Percentiles rank a stretch among this genome's conserved stretches.
Conservation (phyloP, 2,329 filamentous ascomycete species). For the Pseudovirgaria hyperparasitica region DNA sequence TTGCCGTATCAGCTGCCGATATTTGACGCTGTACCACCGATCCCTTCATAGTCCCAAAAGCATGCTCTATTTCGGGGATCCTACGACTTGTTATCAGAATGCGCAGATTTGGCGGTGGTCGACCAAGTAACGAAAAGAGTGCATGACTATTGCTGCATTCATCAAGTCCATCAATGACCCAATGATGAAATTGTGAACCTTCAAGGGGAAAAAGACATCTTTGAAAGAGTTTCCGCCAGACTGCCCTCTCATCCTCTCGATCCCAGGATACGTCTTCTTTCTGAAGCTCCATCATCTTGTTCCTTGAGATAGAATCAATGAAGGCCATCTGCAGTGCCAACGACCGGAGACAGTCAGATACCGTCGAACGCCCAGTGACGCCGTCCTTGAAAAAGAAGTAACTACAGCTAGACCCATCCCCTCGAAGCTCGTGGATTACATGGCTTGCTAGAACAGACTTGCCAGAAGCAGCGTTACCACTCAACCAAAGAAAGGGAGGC, state of each 20-base stretch:
- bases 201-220: neutral
- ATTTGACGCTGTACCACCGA: neutral
- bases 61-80: constrained; percentile 1
- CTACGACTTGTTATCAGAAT: constrained; percentile 4
- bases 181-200: constrained; percentile 1
- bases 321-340: constrained; percentile 5
- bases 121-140: too few relatives aligned
- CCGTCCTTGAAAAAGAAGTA: constrained; percentile 5
- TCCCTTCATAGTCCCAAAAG: neutral
- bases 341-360: constrained; percentile 2
- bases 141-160: constrained; percentile 1
- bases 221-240: constrained; percentile 4
- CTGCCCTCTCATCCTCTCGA: constrained; percentile 1
- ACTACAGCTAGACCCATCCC: constrained; percentile 1
- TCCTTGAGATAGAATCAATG: too few relatives aligned
- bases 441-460: constrained; percentile 2
- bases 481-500: constrained; percentile 3
- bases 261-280: constrained; percentile 1
- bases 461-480: constrained; percentile 4
- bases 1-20: constrained; percentile 1
- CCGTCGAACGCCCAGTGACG: constrained; percentile 2
- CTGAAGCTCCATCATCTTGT: too few relatives aligned
- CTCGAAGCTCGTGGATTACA: constrained; percentile 2
- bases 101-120: constrained; percentile 1
- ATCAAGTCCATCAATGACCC: constrained; percentile 5